A percentile compares a stretch with the other conserved stretches of the same genome.
Conservation (phyloP, 331 rosid genomes). For the Cydonia oblonga region DNA sequence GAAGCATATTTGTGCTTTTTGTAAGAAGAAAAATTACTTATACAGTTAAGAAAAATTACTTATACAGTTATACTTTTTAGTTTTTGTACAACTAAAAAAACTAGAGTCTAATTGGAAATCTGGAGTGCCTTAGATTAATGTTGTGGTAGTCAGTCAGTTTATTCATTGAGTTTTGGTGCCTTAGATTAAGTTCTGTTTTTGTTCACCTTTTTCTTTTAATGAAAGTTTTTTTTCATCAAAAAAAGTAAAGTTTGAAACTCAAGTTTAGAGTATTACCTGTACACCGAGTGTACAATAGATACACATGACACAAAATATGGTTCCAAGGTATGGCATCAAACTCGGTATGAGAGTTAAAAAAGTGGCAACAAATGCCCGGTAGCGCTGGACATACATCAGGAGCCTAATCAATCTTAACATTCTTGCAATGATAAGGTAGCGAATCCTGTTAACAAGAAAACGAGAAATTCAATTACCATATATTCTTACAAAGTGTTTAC, state of each 20-base stretch:
- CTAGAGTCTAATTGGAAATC: neutral
- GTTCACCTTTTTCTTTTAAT: neutral
- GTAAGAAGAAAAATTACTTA: neutral
- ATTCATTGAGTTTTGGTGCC: neutral
- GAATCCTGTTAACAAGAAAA: constrained; percentile 57
- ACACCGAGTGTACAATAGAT: constrained; percentile 82
- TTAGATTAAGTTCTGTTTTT: neutral
- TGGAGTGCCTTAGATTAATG: neutral
- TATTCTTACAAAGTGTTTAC: neutral
- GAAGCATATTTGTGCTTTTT: neutral
- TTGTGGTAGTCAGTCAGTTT: neutral
- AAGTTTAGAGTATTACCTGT: constrained; percentile 50
- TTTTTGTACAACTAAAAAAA: neutral
- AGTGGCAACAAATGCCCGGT: constrained; percentile 84
- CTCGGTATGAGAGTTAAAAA: constrained; percentile 90
- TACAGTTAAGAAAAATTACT: neutral
- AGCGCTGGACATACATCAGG: constrained; percentile 71
- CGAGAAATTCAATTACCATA: neutral
- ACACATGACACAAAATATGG: constrained; percentile 71
- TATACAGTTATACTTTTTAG: neutral
- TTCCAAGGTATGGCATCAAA: constrained; percentile 97
- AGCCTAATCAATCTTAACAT: constrained; percentile 81
- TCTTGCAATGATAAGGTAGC: constrained; percentile 94
- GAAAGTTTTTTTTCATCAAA: neutral
- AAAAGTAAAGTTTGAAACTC: neutral